Evolutionary conservation across 2,329 filamentous ascomycete genomes (phyloP), one percentile per base, ranked within the genome.

Genomic region (Colletotrichum graminicola): DNA sequence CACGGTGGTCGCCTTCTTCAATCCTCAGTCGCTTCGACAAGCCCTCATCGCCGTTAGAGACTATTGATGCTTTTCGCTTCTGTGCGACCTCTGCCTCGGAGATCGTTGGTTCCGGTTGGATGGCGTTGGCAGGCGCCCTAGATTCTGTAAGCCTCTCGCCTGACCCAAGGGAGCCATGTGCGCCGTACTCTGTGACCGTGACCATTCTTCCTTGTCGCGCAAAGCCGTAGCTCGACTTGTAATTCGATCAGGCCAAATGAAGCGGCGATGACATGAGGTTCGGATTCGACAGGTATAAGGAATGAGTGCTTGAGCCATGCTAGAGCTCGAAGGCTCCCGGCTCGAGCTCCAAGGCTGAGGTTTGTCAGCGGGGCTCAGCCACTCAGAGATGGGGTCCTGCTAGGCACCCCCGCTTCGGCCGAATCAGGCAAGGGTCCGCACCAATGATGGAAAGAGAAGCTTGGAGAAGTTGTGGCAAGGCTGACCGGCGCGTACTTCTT

Each of bases 401-500:
- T 26, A 1, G 3, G 10, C 21, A 60, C 59, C 52, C 69, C 69
- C 65, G 63, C 59, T 36, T 55, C 21, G 45, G 23, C 18, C 60
- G 66, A 59, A 49, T n/a, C 47, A 72, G 69, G 63, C 54, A 54
- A 45, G 45, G 32, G 54, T 16, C 45, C 39, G 69, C 34, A 64
- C 69, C 69, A 72, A 72, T 72, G 52, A 49, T 36, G 29, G 52
- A 34, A 12, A 49, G 49, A 51, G 71, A 73, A 73, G 41, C 67
- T 18, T 49, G 60, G 60, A 61, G 71, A 74, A 74, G 67, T 66
- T 41, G 73, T 74, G 78, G 81, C 83, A 81, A 85, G 83, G 84
- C 84, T 86, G 84, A 84, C 80, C 80, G 82, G 83, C 82, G 36
- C 41, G 41, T 54, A 57, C 62, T 61, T 60, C 56, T 57, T 41